These are phyloP conservation scores for Penicillium concentricum DNA, from an alignment of 2,329 filamentous ascomycete genomes.

Conservation along the genomic window DNA sequence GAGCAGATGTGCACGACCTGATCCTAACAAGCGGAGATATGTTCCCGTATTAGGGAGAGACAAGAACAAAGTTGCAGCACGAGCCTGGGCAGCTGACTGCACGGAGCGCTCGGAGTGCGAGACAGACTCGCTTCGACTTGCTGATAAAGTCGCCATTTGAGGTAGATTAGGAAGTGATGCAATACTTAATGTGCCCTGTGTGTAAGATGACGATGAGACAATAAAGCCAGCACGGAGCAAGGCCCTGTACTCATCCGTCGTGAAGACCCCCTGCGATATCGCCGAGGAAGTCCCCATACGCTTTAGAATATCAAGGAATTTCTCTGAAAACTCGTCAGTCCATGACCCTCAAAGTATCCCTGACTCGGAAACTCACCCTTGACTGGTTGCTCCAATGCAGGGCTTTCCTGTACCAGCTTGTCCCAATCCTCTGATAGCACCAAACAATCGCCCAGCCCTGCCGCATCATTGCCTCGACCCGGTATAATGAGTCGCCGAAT, in stretches of 20 bases:
- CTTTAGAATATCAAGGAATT: slow-evolving; percentile 51
- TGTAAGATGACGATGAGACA: slow-evolving; percentile 47
- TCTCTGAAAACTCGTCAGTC: slow-evolving; percentile 34
- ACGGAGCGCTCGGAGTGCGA: slow-evolving; percentile 14
- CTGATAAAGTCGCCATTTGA: slow-evolving; percentile 17
- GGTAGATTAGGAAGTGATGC: slow-evolving; percentile 41
- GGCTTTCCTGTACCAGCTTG: slow-evolving; percentile 37
- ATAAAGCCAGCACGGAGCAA: slow-evolving; percentile 57
- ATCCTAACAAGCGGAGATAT: slow-evolving; percentile 57
- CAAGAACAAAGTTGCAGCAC: slow-evolving; percentile 47
- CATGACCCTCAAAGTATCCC: not conserved
- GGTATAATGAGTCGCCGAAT: slow-evolving; percentile 57
- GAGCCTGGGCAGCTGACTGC: slow-evolving; percentile 23
- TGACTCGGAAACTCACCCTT: slow-evolving; percentile 30
- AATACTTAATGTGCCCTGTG: slow-evolving; percentile 41
- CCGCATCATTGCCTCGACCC: slow-evolving; percentile 56
- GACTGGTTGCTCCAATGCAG: slow-evolving; percentile 32
- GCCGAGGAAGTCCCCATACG: slow-evolving; percentile 49
- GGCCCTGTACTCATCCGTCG: slow-evolving; percentile 47
- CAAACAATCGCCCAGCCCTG: slow-evolving; percentile 58
- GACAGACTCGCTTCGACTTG: slow-evolving; percentile 28
- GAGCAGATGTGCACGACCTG: slow-evolving; percentile 56
- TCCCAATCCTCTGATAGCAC: slow-evolving; percentile 56
- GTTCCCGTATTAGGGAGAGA: slow-evolving; percentile 60
- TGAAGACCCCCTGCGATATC: slow-evolving; percentile 47